phyloP scores from a whole-genome alignment of 2,329 filamentous ascomycete species.

The Scedosporium apiospermum region DNA sequence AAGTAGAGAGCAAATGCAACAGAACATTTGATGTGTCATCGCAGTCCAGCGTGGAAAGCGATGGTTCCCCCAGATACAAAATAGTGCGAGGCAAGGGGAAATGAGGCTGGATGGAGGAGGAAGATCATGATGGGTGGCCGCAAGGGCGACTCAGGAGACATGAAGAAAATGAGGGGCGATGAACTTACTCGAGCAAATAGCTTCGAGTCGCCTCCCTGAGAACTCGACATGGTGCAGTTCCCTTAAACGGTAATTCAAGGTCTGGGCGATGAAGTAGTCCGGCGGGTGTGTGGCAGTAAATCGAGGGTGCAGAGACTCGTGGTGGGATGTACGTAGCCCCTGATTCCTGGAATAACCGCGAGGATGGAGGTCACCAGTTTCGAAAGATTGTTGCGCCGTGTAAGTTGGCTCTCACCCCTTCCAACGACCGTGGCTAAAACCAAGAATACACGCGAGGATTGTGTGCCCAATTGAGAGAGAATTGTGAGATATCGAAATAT shows the following conservation, averaged over 20 bases:
- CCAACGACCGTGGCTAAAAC: neutral
- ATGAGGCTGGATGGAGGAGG: neutral
- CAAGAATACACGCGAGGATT: neutral
- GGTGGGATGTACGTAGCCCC: neutral
- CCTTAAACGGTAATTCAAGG: too few species aligned
- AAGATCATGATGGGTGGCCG: neutral
- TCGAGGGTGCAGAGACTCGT: neutral
- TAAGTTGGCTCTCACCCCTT: neutral
- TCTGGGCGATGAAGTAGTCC: too few species aligned
- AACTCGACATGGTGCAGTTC: constrained; percentile 39
- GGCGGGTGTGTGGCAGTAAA: neutral
- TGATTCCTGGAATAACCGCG: neutral
- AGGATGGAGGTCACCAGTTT: neutral
- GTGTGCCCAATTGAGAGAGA: neutral
- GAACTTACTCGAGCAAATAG: constrained; percentile 87
- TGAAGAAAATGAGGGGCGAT: constrained; percentile 6
- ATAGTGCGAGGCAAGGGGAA: neutral
- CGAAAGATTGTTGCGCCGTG: too few species aligned
- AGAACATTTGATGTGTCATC: neutral
- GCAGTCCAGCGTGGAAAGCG: neutral
- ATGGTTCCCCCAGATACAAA: neutral
- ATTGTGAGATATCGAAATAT: neutral
- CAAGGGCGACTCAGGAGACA: neutral
- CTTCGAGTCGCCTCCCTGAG: constrained; percentile 86
- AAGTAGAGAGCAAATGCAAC: neutral